Percentiles rank a stretch among this genome's conserved stretches.
Evolutionary conservation across 805 yeast genomes (phyloP).

Genomic region (Phaffomyces opuntiae): DNA sequence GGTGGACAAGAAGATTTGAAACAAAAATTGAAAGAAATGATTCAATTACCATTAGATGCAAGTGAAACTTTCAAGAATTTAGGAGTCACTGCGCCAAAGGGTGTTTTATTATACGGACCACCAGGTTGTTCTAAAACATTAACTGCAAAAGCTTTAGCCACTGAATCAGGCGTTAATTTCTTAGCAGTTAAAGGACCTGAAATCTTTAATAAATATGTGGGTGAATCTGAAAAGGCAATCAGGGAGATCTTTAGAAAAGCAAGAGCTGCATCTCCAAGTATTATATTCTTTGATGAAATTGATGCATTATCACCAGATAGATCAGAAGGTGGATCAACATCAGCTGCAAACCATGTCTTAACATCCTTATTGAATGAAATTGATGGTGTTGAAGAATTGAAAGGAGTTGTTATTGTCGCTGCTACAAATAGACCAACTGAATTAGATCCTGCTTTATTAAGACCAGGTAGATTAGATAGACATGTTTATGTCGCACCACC

Average conservation of each 20-base stretch:
- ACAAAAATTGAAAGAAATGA: conserved; percentile 77
- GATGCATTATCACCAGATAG: conserved; percentile 87
- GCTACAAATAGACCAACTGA: conserved; percentile 95
- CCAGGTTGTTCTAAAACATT: conserved; percentile 97
- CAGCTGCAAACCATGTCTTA: conserved; percentile 76
- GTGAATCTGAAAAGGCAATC: conserved; percentile 91
- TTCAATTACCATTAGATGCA: conserved; percentile 84
- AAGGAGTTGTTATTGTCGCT: conserved; percentile 89
- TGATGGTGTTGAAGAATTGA: conserved; percentile 94
- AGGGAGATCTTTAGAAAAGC: conserved; percentile 91
- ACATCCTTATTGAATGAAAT: conserved; percentile 90
- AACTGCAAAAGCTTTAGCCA: conserved; percentile 92
- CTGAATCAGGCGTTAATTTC: conserved; percentile 91
- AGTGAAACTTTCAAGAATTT: conserved; percentile 65
- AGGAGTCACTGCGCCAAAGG: conserved; percentile 89
- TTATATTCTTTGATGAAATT: conserved; percentile 92
- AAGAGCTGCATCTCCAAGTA: conserved; percentile 89
- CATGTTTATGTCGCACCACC: conserved; percentile 94
- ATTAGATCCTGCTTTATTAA: conserved; percentile 83
- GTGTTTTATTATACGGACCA: conserved; percentile 91
- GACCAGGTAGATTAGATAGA: conserved; percentile 95
- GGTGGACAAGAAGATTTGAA: conserved; percentile 91
- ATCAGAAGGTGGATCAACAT: conserved; percentile 50
- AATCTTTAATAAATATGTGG: conserved; percentile 89
- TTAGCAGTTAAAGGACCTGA: conserved; percentile 97